Evolutionary conservation across 441 rosid genomes (phyloP).

Genomic region (Melastoma candidum): DNA sequence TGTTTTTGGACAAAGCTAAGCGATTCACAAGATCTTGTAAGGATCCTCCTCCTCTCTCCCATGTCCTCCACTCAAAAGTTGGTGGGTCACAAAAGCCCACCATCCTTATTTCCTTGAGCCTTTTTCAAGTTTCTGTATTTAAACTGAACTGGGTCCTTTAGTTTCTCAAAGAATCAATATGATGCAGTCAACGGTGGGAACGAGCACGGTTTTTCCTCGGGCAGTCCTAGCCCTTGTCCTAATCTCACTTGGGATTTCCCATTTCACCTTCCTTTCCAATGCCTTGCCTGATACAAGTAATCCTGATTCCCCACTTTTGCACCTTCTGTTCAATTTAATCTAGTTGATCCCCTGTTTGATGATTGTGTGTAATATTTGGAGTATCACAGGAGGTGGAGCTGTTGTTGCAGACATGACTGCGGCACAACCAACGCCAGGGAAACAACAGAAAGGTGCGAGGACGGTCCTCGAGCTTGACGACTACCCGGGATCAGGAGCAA

Average conservation of each 20-base stretch:
- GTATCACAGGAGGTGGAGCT: no score
- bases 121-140: no score
- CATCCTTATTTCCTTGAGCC: no score
- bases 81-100: no score
- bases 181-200: neutral
- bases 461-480: slow-evolving; percentile 8
- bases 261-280: neutral
- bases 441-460: neutral
- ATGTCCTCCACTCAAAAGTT: no score
- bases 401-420: no score
- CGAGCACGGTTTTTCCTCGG: slow-evolving; percentile 1
- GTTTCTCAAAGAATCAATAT: no score
- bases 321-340: neutral
- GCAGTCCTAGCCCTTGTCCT: slow-evolving; percentile 3
- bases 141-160: no score
- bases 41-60: no score
- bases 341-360: neutral
- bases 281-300: slow-evolving; percentile 13
- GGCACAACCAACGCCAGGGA: neutral
- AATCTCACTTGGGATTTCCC: slow-evolving; percentile 6
- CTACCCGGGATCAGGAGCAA: slow-evolving; percentile 14
- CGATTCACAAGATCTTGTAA: no score
- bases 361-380: neutral
- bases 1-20: no score
- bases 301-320: neutral